phyloP scores from a whole-genome alignment of 495 filamentous ascomycete genomes.

The Antarctomyces pellizariae region DNA sequence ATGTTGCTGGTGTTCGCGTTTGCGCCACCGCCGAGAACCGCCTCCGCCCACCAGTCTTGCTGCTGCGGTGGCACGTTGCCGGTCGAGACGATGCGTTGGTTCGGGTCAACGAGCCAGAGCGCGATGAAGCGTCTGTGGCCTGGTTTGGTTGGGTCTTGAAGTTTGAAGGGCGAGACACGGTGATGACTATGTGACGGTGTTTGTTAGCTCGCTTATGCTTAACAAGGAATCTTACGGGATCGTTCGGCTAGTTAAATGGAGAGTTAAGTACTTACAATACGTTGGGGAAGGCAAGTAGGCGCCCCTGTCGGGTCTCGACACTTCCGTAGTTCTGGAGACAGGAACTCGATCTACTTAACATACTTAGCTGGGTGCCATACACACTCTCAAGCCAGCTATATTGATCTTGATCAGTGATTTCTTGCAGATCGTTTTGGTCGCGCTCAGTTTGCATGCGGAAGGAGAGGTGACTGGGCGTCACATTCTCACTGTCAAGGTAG shows the following conservation, averaged over 20 bases:
- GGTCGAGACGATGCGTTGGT: constrained; percentile 24
- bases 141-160: constrained; percentile 23
- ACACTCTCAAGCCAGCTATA: constrained; percentile 6
- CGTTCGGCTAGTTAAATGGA: background rate
- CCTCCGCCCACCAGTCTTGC: constrained; percentile 21
- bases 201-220: background rate
- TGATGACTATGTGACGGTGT: constrained; percentile 18
- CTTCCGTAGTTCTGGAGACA: constrained; percentile 15
- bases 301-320: constrained; percentile 14
- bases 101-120: constrained; percentile 32
- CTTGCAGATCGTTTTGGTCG: constrained; percentile 8
- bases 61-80: constrained; percentile 31
- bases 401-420: constrained; percentile 7
- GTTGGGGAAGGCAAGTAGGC: constrained; percentile 20
- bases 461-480: constrained; percentile 25
- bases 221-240: too few relatives aligned
- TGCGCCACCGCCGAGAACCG: constrained; percentile 7
- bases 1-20: too few relatives aligned
- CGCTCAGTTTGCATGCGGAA: constrained; percentile 20
- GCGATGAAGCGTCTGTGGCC: constrained; percentile 32
- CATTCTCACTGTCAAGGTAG: constrained; percentile 38
- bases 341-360: too few relatives aligned
- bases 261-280: constrained; percentile 6
- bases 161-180: constrained; percentile 23
- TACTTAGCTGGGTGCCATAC: too few relatives aligned